Base-by-base conservation (phyloP, 2,329 filamentous ascomycete species). In the Ustilaginoidea virens region DNA sequence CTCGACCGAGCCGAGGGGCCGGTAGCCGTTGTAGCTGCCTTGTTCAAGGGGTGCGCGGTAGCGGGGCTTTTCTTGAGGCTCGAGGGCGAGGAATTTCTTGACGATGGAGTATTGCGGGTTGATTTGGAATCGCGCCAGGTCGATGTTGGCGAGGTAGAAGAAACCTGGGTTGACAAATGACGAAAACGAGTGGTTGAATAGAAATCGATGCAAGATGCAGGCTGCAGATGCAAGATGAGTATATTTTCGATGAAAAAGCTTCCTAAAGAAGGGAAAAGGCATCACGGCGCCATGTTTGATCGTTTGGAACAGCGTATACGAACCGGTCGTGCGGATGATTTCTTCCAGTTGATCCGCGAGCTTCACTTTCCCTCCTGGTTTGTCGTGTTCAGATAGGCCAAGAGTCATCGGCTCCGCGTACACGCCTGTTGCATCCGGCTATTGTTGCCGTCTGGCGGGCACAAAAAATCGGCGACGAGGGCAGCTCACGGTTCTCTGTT, bases 111-210 rank as follows among this genome's bases (percentile, higher is more conserved):
- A 76, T 36, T 76, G 70, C 5, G 56, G 53, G 37, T 75, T 62
- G 2, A 76, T 59, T 42, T 71, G 55, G 26, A 72, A 67, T 43
- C 74, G 67, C 1, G 49, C 52, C n/a, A 76, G 55, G 18, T 69
- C 69, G 35, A 68, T 74, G 47, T 74, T 72, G 33, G 63, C 65
- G 13, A 75, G 62, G 35, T 74, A 74, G 50, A 75, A 76, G 51
- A 75, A 69, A 0, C 69, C 51, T 32, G 20, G 21, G 17, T 3
- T 10, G n/a, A n/a, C n/a, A n/a, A n/a, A n/a, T n/a, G n/a, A n/a
- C n/a, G n/a, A n/a, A n/a, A n/a, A n/a, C n/a, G n/a, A n/a, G n/a
- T n/a, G n/a, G n/a, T n/a, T n/a, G n/a, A n/a, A n/a, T n/a, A n/a
- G n/a, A n/a, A n/a, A n/a, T n/a, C n/a, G n/a, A n/a, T n/a, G n/a